These are phyloP conservation scores for Flueggea neowawraea DNA, from an alignment of 441 rosid species.

Conservation along the genomic window DNA sequence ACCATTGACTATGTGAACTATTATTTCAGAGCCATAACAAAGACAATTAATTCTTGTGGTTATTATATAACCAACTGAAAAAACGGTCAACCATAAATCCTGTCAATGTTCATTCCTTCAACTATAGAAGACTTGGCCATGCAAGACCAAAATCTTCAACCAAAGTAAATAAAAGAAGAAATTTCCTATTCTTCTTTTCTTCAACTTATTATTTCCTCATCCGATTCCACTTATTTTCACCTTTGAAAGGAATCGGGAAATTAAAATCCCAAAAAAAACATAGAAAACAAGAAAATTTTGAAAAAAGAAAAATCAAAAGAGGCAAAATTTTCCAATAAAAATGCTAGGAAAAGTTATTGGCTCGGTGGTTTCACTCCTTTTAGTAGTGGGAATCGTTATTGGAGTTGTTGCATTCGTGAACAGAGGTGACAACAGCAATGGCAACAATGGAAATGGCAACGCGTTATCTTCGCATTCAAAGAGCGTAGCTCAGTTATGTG, in stretches of 20 bases:
- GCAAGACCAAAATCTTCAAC: not conserved
- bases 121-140: not conserved
- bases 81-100: not conserved
- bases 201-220: no score
- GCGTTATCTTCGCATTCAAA: constrained; percentile 31
- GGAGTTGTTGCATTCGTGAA: constrained; percentile 42
- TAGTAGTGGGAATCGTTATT: constrained; percentile 55
- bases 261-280: not conserved
- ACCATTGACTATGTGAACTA: not conserved
- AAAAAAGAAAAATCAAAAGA: not conserved
- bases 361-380: constrained; percentile 47
- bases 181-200: no score
- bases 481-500: constrained; percentile 37
- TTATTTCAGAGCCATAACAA: not conserved
- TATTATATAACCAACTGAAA: not conserved
- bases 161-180: not conserved
- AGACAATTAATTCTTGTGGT: no score
- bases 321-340: not conserved
- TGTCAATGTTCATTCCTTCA: not conserved
- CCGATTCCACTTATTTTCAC: no score
- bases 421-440: constrained; percentile 5
- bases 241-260: no score
- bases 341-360: constrained; percentile 44
- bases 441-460: not conserved
- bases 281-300: not conserved